These are phyloP conservation scores for Verbena officinalis DNA, from an alignment of 257 asterid genomes.

Conservation along the genomic window DNA sequence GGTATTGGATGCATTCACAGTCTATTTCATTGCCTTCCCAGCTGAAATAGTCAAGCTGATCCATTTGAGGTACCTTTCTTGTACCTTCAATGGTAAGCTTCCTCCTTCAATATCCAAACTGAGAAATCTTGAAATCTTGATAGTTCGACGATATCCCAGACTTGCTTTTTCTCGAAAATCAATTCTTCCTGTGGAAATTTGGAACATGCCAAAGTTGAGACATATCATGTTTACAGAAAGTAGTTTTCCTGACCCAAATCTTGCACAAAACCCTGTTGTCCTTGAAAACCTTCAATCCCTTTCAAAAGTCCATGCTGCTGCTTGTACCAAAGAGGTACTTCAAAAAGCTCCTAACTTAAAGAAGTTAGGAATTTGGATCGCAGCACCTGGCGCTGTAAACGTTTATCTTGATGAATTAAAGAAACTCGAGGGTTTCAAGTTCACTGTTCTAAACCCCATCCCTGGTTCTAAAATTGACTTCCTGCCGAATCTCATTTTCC, in stretches of 20 bases:
- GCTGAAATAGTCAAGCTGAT: not conserved
- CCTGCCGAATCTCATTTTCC: conserved; percentile 13
- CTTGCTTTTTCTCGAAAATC: not conserved
- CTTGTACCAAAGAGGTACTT: conserved; percentile 14
- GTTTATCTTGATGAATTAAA: not conserved
- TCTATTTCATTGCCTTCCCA: conserved; percentile 19
- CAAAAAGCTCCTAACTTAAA: conserved; percentile 12
- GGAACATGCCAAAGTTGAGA: conserved; percentile 31
- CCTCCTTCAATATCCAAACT: conserved; percentile 3
- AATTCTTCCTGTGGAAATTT: conserved; percentile 21
- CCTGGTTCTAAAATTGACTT: not conserved
- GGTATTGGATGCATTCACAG: conserved; percentile 18
- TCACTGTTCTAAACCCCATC: not conserved
- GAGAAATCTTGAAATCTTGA: conserved; percentile 6
- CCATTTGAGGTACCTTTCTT: conserved; percentile 24
- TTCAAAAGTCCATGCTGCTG: not conserved
- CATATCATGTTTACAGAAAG: conserved; percentile 6
- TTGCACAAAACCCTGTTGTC: not conserved
- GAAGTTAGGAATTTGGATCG: conserved; percentile 11
- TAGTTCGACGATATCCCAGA: conserved; percentile 14
- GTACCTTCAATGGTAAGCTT: not conserved
- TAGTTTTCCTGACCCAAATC: conserved; percentile 10
- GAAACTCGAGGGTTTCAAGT: conserved; percentile 8
- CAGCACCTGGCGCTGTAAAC: not conserved
- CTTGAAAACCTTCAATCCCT: conserved; percentile 23